Base-by-base conservation (phyloP, 2,329 filamentous ascomycete species). In the Ophiocordyceps robertsii region DNA sequence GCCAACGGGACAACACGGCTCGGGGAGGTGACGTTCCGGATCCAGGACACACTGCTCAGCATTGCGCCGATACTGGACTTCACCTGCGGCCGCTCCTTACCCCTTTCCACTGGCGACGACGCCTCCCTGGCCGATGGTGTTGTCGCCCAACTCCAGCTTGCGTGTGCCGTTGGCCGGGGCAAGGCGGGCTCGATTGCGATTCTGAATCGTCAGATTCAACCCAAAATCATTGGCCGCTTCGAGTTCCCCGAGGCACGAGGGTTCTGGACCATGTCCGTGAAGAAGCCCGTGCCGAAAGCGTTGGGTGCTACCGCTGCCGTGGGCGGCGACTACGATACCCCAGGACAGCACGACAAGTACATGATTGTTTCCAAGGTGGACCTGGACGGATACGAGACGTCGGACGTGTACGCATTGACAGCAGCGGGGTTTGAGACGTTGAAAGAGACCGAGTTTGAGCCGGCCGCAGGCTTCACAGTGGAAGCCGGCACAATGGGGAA, bases 371-470 rank as follows among this genome's bases (percentile, higher is more conserved):
- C 84, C 39, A 87, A 87, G 61, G 69, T 77, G 9, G 73, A 77
- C 39, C 62, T 76, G 17, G 76, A 80, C 44, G 82, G 79, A 1
- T 80, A 77, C 44, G 85, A 90, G 59, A 80, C 78, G 37, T 90
- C 86, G 1, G 79, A 85, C 43, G 80, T 93, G 3, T 89, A 89
- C 53, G 73, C 77, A 35, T 68, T 90, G 33, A 84, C 80, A n/a
- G 77, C 75, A 1, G 77, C 79, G 29, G 79, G 79, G 3, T 79
- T 93, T 45, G 81, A 88, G 56, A 77, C 83, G 33, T 71, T 90
- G 8, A 77, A 77, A 31, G 86, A 82, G 33, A 87, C 88, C 0
- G 92, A 98, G 54, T 95, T 96, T 56, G 93, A 98, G 47, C 80
- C 84, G 4, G 85, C 86, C 38, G 86, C 89, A 47, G 92, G 89